These are phyloP conservation scores for Ceratocystis huliohia DNA, from an alignment of 2,329 filamentous ascomycete genomes.

Conservation along the genomic window DNA sequence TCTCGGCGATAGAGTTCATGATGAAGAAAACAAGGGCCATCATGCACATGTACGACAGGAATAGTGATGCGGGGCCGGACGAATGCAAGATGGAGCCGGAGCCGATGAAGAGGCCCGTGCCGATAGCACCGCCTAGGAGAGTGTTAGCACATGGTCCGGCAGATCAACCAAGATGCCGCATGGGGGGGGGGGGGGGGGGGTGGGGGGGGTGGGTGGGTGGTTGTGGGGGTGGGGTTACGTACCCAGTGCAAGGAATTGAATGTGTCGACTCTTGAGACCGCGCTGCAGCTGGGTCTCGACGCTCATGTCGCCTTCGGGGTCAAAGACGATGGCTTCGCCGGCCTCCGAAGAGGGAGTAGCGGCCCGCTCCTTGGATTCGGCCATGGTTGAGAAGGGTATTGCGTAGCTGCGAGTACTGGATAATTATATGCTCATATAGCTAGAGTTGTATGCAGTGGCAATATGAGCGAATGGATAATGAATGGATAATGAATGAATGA, in stretches of 20 bases:
- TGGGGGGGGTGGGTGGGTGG: too few relatives aligned
- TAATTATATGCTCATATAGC: neutral
- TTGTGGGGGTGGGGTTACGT: too few relatives aligned
- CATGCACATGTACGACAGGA: constrained; percentile 54
- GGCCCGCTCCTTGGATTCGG: neutral
- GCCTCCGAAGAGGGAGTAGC: neutral
- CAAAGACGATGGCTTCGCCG: constrained; percentile 6
- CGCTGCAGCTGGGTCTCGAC: constrained; percentile 37
- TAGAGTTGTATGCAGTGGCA: neutral
- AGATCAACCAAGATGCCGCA: neutral
- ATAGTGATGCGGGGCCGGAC: constrained; percentile 51
- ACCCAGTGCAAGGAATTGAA: constrained; percentile 47
- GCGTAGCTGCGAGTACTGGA: neutral
- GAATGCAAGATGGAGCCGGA: constrained; percentile 43
- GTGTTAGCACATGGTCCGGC: neutral
- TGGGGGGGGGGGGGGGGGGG: neutral
- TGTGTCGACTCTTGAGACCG: constrained; percentile 47
- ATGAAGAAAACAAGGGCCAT: constrained; percentile 41
- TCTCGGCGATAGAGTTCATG: constrained; percentile 44
- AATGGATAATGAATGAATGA: too few relatives aligned
- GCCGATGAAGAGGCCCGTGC: constrained; percentile 52
- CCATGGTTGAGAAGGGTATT: neutral
- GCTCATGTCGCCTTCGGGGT: constrained; percentile 22
- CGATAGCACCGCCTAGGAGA: constrained; percentile 39
- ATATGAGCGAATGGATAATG: neutral